Percentiles rank a stretch among this genome's conserved stretches.
Conservation (phyloP, 1,284 basidiomycete species). For the Mycena sp. region DNA sequence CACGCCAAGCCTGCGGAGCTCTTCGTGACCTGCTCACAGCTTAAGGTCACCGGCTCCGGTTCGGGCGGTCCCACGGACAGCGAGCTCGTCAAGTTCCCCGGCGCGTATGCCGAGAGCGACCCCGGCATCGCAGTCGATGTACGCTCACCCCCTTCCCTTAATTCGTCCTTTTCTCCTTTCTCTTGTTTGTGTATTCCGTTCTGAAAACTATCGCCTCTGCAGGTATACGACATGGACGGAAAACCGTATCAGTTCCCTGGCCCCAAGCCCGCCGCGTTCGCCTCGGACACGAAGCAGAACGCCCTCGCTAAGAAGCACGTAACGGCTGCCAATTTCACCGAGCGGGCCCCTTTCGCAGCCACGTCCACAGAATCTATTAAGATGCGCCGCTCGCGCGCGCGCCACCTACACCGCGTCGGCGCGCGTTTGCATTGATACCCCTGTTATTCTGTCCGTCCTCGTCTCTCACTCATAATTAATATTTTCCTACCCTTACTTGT, state of each 20-base stretch:
- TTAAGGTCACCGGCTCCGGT: slow-evolving; percentile 25
- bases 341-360: no score
- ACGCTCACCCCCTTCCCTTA: not conserved
- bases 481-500: no score
- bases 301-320: no score
- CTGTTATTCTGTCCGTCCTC: no score
- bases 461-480: no score
- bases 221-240: slow-evolving; percentile 29
- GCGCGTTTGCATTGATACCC: no score
- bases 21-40: slow-evolving; percentile 25
- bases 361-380: no score
- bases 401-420: no score
- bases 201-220: not conserved
- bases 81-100: slow-evolving; percentile 26
- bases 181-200: not conserved
- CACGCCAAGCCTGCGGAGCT: slow-evolving; percentile 33
- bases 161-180: not conserved
- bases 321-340: no score
- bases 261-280: slow-evolving; percentile 16
- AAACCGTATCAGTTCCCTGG: slow-evolving; percentile 25
- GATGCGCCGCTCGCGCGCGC: no score
- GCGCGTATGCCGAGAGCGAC: slow-evolving; percentile 23
- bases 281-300: no score
- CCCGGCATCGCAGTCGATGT: slow-evolving; percentile 27
- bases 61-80: slow-evolving; percentile 5